Base-by-base conservation (phyloP, 1,139 yeast genomes). In the Hemisphaericaspora subhashii region DNA sequence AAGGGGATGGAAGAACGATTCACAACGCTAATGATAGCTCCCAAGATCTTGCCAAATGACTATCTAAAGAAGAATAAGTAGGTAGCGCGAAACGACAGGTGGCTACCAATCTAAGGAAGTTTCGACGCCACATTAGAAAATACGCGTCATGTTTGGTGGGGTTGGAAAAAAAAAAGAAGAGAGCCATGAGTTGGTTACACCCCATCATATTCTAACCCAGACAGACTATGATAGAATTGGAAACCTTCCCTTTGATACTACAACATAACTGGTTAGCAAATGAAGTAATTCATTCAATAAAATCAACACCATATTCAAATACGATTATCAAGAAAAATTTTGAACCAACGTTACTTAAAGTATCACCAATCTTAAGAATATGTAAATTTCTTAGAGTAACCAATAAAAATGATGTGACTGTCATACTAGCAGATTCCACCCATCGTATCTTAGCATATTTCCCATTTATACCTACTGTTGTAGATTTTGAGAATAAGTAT, bases 361-460 rank as follows among this genome's bases (percentile, higher is more conserved):
- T 45, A 17, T 49, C 64, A 0, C 63, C 72, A 1, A 46, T 68
- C 1, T 46, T 63, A n/a, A 50, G 71, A 36, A 56, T 68, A 18
- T 48, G 51, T 36, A 51, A 50, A 29, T 63, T 62, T 37, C 41
- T 60, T 13, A 47, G 48, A 30, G 28, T 40, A 5, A 42, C 45
- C 10, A 28, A 43, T 10, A 14, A 13, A 17, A 58, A 60, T 10
- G 64, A 55, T 10, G 39, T 68, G 2, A 53, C 66, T 4, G 64
- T 59, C 1, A 47, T 64, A 2, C 39, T 67, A n/a, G 53, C 66
- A 4, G 76, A 70, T 42, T 47, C 58, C 3, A 50, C 52, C 2
- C 65, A 65, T 42, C 54, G 57, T 42, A 53, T 68, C 13, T 51
- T 61, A 10, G 71, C 60, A 0, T 43, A 49, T 3, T 62, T 70